phyloP scores from a whole-genome alignment of 352 stramenopile genomes.

The Phytophthora meadii region DNA sequence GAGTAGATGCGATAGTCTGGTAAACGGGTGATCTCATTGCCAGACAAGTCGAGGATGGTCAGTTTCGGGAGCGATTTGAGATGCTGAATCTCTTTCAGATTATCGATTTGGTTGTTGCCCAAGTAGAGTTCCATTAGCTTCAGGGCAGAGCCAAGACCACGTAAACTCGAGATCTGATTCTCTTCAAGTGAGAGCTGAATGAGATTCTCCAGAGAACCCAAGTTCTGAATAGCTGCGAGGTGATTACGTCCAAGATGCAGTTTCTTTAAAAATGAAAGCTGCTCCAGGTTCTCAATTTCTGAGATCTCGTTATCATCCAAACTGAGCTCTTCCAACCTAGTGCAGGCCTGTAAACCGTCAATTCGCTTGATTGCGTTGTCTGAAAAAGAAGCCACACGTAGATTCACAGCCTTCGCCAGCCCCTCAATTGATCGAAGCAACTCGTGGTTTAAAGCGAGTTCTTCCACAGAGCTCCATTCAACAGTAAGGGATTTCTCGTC shows the following conservation, averaged over 20 bases:
- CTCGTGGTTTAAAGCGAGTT: conserved; percentile 68
- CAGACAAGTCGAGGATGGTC: conserved; percentile 86
- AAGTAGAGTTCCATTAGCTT: conserved; percentile 91
- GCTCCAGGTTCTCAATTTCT: conserved; percentile 68
- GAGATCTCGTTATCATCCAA: conserved; percentile 84
- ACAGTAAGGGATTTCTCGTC: conserved; percentile 18
- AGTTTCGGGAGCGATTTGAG: conserved; percentile 84
- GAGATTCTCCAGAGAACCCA: conserved; percentile 70
- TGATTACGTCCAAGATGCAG: conserved; percentile 84
- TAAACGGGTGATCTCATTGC: conserved; percentile 75
- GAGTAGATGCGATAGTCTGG: conserved; percentile 81
- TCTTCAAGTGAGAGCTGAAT: conserved; percentile 86
- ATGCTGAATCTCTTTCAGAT: conserved; percentile 81
- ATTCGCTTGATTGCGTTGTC: conserved; percentile 80
- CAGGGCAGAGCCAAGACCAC: conserved; percentile 57
- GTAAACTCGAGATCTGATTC: conserved; percentile 81
- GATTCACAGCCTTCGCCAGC: conserved; percentile 56
- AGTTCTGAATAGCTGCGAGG: conserved; percentile 64
- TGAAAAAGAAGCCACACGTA: conserved; percentile 66
- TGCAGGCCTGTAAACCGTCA: conserved; percentile 57
- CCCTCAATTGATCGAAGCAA: conserved; percentile 65
- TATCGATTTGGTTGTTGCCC: conserved; percentile 85
- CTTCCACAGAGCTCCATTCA: conserved; percentile 66
- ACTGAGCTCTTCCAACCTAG: conserved; percentile 74
- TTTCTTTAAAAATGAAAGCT: conserved; percentile 68